Conservation (phyloP, 805 yeast species). For the Nadsonia fulvescens region DNA sequence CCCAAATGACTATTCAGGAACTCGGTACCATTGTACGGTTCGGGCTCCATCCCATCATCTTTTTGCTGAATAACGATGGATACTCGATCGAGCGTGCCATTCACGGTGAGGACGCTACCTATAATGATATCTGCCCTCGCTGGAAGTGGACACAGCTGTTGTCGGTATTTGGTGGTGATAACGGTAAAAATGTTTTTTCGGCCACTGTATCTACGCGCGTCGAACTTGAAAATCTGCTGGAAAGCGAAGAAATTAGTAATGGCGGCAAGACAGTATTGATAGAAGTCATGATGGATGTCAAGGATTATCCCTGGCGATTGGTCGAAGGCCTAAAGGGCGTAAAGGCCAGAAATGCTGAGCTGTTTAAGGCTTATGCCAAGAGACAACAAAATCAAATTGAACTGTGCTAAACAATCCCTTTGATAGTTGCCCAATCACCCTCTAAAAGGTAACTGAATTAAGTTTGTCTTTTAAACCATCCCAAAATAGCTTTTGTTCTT, state of each 20-base stretch:
- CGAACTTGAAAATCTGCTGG: constrained; percentile 22
- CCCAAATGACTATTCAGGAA: constrained; percentile 89
- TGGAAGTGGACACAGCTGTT: constrained; percentile 72
- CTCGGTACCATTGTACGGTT: constrained; percentile 44
- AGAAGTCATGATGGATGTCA: constrained; percentile 39
- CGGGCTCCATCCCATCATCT: constrained; percentile 45
- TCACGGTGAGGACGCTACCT: constrained; percentile 55
- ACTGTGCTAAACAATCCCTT: too few species aligned
- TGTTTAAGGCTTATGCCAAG: constrained; percentile 10
- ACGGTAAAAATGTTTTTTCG: constrained; percentile 15
- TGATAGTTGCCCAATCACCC: too few species aligned
- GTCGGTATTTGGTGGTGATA: constrained; percentile 28
- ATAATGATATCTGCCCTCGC: constrained; percentile 63
- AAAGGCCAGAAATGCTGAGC: constrained; percentile 12
- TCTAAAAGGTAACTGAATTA: too few species aligned
- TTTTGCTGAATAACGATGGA: constrained; percentile 70
- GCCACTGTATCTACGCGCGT: constrained; percentile 22
- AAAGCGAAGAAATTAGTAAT: constrained; percentile 19
- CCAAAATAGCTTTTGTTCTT: too few species aligned
- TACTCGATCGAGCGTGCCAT: constrained; percentile 82
- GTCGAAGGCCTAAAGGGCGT: constrained; percentile 13
- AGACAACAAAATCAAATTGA: constrained; percentile 1
- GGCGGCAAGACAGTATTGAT: constrained; percentile 26
- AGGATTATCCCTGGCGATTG: constrained; percentile 53
- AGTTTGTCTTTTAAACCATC: too few species aligned